Base-by-base conservation (phyloP, 345 rosid genomes). In the Dipteronia dyeriana region DNA sequence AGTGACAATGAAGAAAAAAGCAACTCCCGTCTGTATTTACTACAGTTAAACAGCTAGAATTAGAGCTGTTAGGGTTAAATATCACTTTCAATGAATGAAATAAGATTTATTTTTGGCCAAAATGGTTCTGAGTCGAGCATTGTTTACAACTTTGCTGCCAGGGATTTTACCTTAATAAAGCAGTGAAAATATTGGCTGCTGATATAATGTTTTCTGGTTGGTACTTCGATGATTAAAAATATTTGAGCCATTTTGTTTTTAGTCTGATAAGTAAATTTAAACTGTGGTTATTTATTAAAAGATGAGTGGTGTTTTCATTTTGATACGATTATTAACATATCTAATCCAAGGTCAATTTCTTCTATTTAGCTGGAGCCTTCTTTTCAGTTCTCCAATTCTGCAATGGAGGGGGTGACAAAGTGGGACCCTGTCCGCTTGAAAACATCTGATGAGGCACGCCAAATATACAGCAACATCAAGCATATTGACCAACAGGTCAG, bases 381-480 rank as follows among this genome's bases (percentile, higher is more conserved):
- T 17, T 80, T 83, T 66, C 92, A 90, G 84, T 80, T 84, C 82
- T 69, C 89, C 57, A 84, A 85, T 79, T 82, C 79, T n/a, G 89
- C 88, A n/a, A 89, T 94, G 94, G 98, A 94, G 84, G 88, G 95
- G 38, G 87, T 90, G 69, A 89, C 98, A 38, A 94, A 92, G 85
- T 94, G 98, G 98, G 91, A 90, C 73, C 92, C 92, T 16, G 84
- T 88, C 71, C 79, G 82, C 76, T 82, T 87, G 68, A 85, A 81
- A 74, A 72, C 88, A 76, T 70, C 81, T 4, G 86, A 88, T 66
- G 95, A 83, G 75, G 89, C 75, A 29, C 82, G 78, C 70, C 90
- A 89, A 76, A 77, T 85, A 3, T 83, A 80, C 68, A 71, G 85
- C 86, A 77, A 80, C 75, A 71, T 68, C 73, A 89, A 82, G 81